Conservation (phyloP, 2,329 filamentous ascomycete species). For the Talaromyces sp. region DNA sequence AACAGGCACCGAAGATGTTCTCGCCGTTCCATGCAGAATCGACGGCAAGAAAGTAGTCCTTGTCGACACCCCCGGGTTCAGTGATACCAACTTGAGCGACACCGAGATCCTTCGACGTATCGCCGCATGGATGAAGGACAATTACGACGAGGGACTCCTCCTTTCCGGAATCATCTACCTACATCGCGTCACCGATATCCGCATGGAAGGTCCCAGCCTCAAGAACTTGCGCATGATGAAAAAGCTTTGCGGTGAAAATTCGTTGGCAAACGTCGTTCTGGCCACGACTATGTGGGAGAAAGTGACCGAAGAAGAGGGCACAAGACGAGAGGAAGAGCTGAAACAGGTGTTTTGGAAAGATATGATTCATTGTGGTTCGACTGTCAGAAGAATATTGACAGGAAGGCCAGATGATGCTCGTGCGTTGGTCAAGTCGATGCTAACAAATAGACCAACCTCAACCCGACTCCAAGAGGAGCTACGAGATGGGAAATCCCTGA, state of each 20-base stretch:
- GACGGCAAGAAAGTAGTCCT: conserved; percentile 12
- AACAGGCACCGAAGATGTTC: neutral
- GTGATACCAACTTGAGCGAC: conserved; percentile 40
- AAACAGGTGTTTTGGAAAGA: neutral
- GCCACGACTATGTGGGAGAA: conserved; percentile 41
- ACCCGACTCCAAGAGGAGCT: neutral
- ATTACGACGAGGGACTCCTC: conserved; percentile 26
- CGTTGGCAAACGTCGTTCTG: conserved; percentile 37
- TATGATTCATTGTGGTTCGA: neutral
- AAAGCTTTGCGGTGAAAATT: conserved; percentile 39
- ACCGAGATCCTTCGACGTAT: conserved; percentile 39
- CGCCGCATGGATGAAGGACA: conserved; percentile 30
- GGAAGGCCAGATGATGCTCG: neutral
- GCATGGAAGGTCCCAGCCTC: conserved; percentile 35
- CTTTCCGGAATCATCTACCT: conserved; percentile 40
- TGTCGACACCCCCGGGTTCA: conserved; percentile 45
- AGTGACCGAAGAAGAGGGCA: neutral
- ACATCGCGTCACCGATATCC: conserved; percentile 38
- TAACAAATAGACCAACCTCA: neutral
- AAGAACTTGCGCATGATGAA: conserved; percentile 41
- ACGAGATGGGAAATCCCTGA: neutral
- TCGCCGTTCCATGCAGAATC: neutral
- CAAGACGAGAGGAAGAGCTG: neutral
- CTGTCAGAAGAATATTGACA: neutral
- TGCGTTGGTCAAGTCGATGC: neutral